Base-by-base conservation (phyloP, 2,329 filamentous ascomycete species). In the Aspergillus luchuensis region DNA sequence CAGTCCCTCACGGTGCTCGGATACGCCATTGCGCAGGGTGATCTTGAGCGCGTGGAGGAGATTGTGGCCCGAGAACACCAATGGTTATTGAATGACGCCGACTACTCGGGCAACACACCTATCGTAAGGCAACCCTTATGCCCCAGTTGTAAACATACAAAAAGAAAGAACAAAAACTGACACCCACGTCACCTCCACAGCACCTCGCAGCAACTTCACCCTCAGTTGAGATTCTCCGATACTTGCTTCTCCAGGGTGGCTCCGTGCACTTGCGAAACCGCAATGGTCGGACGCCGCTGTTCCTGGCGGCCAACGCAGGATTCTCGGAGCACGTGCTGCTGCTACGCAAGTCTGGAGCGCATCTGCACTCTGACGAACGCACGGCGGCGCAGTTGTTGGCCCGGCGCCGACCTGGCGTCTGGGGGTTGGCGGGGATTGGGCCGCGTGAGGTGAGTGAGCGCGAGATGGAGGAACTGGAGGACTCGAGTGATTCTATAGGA, bases 51-150 rank as follows among this genome's bases (percentile, higher is more conserved):
- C 19, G 89, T 92, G 19, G 80, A 81, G 66, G 85, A 90, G 61
- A 84, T 94, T 50, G 82, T 94, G 60, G 84, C 86, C 39, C 84
- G 84, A 47, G 88, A 91, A 69, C 84, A 87, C 63, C 79, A 84
- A 59, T 85, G 84, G 77, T 81, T 95, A 19, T 82, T 95, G 48
- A 91, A 91, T 70, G 87, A 88, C 64, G 85, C 86, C 30, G 91
- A 95, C 77, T 94, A 94, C 72, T 90, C 89, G 19, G 91, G 91
- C 50, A 95, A 94, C 77, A 94, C 91, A 25, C 80, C 80, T 19
- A 69, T 82, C 54, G 78, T 80, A 70, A 65, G 73, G 33, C 33
- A 36, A 63, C 4, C 17, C 43, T 25, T 36, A 28, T 39, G 33
- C 25, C 25, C 25, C 25, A 36, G 33, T 5, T 36, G 33, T 5